Percentiles rank a stretch among this genome's conserved stretches.
phyloP scores from a whole-genome alignment of 2,329 filamentous ascomycete genomes.

The Penicillium sp. region DNA sequence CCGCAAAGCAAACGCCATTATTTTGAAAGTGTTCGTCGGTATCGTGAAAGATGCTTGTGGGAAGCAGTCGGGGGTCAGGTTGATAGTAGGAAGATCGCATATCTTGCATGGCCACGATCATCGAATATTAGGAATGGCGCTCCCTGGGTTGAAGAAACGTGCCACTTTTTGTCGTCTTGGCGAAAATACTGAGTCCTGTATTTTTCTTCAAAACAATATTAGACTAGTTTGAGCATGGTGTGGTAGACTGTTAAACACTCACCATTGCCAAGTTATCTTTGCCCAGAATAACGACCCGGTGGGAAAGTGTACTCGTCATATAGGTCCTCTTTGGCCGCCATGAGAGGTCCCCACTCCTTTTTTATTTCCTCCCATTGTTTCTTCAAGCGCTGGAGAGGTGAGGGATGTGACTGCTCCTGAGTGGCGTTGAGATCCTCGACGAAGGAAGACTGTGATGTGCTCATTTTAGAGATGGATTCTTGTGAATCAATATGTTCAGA shows the following conservation, averaged over 20 bases:
- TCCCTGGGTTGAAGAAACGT: background rate
- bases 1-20: background rate
- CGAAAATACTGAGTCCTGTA: background rate
- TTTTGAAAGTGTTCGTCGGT: background rate
- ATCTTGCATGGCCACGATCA: background rate
- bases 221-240: background rate
- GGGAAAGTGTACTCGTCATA: conserved; percentile 27
- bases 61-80: background rate
- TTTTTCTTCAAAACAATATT: background rate
- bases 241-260: background rate
- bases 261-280: conserved; percentile 9
- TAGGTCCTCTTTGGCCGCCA: conserved; percentile 21
- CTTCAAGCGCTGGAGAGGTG: conserved; percentile 10
- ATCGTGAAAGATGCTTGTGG: background rate
- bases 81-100: background rate
- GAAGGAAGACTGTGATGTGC: background rate
- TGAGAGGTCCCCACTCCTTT: conserved; percentile 20
- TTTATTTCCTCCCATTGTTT: conserved; percentile 9
- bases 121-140: background rate
- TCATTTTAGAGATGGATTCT: background rate
- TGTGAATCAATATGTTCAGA: background rate
- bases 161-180: background rate
- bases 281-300: conserved; percentile 19
- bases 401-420: background rate
- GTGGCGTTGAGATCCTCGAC: background rate